These are phyloP conservation scores for Aspergillus sp. DNA, from an alignment of 2,329 filamentous ascomycete species.

Conservation along the genomic window DNA sequence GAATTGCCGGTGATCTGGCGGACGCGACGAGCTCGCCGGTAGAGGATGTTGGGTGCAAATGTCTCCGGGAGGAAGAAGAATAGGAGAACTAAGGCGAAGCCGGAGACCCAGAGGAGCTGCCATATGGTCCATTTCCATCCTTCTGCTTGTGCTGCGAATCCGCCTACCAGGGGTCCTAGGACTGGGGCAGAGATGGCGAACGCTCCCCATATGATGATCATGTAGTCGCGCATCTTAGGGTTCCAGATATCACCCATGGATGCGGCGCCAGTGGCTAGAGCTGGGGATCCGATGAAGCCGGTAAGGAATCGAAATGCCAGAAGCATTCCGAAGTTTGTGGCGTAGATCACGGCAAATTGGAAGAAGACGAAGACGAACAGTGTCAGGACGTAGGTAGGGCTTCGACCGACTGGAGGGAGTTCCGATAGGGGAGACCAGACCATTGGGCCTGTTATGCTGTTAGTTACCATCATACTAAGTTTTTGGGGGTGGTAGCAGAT, in stretches of 20 bases:
- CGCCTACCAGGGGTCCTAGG: conserved; percentile 63
- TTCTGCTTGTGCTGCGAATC: conserved; percentile 60
- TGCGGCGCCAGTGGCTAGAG: conserved; percentile 50
- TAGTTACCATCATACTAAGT: neutral
- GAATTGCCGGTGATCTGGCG: conserved; percentile 44
- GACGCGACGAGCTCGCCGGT: conserved; percentile 21
- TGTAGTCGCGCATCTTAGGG: conserved; percentile 53
- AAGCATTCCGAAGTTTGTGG: conserved; percentile 55
- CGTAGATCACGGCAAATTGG: conserved; percentile 51
- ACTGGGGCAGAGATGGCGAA: conserved; percentile 50
- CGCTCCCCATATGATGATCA: conserved; percentile 61
- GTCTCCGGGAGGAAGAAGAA: conserved; percentile 37
- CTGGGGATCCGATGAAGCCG: conserved; percentile 53
- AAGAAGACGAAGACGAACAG: conserved; percentile 54
- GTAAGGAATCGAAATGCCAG: conserved; percentile 56
- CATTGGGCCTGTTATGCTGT: conserved; percentile 43
- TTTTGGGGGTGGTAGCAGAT: neutral
- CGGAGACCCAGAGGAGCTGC: conserved; percentile 63
- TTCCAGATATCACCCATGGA: conserved; percentile 48
- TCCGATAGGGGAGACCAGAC: conserved; percentile 50
- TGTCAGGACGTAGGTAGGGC: conserved; percentile 52
- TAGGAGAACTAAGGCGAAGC: conserved; percentile 55
- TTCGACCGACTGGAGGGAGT: conserved; percentile 54
- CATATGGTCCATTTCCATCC: conserved; percentile 64
- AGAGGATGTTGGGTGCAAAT: conserved; percentile 27